phyloP scores from a whole-genome alignment of 495 filamentous ascomycete species.

The Cercophora scortea region DNA sequence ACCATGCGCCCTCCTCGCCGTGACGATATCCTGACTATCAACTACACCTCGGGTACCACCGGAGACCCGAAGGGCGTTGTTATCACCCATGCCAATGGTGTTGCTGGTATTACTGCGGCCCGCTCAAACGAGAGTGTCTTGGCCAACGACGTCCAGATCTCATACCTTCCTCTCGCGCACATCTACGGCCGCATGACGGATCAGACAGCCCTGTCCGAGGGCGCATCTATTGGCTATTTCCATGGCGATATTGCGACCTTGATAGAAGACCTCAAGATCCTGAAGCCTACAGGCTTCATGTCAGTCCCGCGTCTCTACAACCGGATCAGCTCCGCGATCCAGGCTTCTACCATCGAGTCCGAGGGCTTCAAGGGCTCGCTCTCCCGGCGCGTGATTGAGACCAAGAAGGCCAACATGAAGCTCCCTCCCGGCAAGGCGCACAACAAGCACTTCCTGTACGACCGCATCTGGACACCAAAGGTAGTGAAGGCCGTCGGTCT shows the following conservation, averaged over 20 bases:
- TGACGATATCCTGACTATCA: slow-evolving; percentile 83
- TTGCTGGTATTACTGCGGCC: slow-evolving; percentile 58
- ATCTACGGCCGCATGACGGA: slow-evolving; percentile 85
- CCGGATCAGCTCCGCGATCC: slow-evolving; percentile 77
- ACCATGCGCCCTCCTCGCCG: slow-evolving; percentile 62
- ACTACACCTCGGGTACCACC: slow-evolving; percentile 96
- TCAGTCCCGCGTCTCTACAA: slow-evolving; percentile 92
- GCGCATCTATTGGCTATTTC: slow-evolving; percentile 82
- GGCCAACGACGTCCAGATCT: slow-evolving; percentile 56
- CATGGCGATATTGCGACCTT: slow-evolving; percentile 84
- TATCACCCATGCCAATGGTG: slow-evolving; percentile 72
- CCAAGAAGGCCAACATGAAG: slow-evolving; percentile 73
- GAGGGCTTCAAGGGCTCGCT: slow-evolving; percentile 76
- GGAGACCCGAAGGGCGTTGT: slow-evolving; percentile 91
- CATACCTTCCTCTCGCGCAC: slow-evolving; percentile 91
- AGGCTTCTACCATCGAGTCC: slow-evolving; percentile 66
- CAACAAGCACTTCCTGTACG: slow-evolving; percentile 80
- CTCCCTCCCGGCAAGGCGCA: slow-evolving; percentile 60
- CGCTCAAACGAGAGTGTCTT: slow-evolving; percentile 43
- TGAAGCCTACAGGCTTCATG: slow-evolving; percentile 75
- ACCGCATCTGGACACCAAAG: slow-evolving; percentile 90
- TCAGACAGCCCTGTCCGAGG: slow-evolving; percentile 64
- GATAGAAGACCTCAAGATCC: slow-evolving; percentile 82
- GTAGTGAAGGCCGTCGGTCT: slow-evolving; percentile 75
- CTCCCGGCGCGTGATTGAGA: slow-evolving; percentile 67